These are phyloP conservation scores for Gliomastix tumulicola DNA, from an alignment of 2,329 filamentous ascomycete species.

Conservation along the genomic window DNA sequence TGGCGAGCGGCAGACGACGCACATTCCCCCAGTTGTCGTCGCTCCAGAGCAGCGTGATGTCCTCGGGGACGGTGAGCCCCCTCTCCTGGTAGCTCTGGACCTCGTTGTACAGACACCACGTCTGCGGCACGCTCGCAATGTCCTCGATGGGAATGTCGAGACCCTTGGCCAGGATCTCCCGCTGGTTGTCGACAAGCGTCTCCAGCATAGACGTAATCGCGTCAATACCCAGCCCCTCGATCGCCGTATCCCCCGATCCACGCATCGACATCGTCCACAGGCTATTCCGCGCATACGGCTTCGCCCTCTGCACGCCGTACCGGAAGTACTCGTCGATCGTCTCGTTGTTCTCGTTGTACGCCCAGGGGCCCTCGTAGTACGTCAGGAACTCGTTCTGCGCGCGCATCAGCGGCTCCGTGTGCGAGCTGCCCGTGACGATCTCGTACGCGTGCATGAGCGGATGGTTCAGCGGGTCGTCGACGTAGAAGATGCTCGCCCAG, in stretches of 20 bases:
- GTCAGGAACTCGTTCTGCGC: conserved; percentile 34
- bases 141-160: conserved; percentile 40
- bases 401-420: conserved; percentile 56
- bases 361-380: conserved; percentile 39
- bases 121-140: conserved; percentile 49
- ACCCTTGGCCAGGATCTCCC: conserved; percentile 48
- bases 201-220: conserved; percentile 31
- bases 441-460: conserved; percentile 51
- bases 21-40: conserved; percentile 67
- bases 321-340: conserved; percentile 1
- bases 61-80: conserved; percentile 48
- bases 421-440: conserved; percentile 53
- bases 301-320: conserved; percentile 1
- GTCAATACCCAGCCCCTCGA: conserved; percentile 6
- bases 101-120: conserved; percentile 71
- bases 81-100: conserved; percentile 63
- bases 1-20: conserved; percentile 49
- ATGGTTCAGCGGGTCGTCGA: conserved; percentile 47
- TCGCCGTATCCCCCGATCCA: conserved; percentile 57
- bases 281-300: background rate
- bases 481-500: conserved; percentile 48
- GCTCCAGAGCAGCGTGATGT: conserved; percentile 61
- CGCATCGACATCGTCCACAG: conserved; percentile 68
- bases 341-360: conserved; percentile 27
- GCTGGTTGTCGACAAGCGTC: conserved; percentile 53